Evolutionary conservation across 176 grass and related monocot species (phyloP).

Genomic region (Eremochloa ophiuroides): DNA sequence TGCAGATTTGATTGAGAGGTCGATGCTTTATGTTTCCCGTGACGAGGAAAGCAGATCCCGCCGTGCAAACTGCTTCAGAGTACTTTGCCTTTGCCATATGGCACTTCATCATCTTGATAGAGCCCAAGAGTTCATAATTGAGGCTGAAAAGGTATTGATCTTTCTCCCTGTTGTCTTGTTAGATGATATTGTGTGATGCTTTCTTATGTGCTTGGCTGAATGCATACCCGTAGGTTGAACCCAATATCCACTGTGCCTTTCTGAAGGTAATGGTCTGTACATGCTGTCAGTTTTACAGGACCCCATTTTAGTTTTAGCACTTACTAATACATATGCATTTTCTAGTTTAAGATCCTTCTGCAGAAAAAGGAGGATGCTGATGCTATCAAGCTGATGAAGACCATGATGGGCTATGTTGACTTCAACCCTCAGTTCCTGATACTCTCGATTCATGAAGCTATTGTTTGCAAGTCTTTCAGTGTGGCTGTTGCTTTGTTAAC

Average conservation of each 20-base stretch:
- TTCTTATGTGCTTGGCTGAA: conserved; percentile 24
- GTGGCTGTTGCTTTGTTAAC: conserved; percentile 66
- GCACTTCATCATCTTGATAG: conserved; percentile 61
- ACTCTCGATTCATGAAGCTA: conserved; percentile 75
- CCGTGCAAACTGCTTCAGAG: conserved; percentile 75
- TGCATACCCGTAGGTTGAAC: conserved; percentile 66
- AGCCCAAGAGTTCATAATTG: conserved; percentile 79
- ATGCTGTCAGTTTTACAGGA: conserved; percentile 5
- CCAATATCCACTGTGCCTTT: conserved; percentile 71
- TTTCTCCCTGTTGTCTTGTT: conserved; percentile 6
- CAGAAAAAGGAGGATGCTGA: conserved; percentile 66
- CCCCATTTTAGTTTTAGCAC: conserved; percentile 5
- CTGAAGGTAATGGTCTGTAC: conserved; percentile 57
- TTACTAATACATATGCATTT: conserved; percentile 43
- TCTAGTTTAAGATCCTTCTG: conserved; percentile 83
- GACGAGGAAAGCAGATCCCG: conserved; percentile 72
- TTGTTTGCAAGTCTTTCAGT: conserved; percentile 49
- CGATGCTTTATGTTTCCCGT: conserved; percentile 78
- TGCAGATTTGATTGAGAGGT: conserved; percentile 82
- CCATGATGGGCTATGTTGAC: conserved; percentile 69
- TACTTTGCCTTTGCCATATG: conserved; percentile 75
- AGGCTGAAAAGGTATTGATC: conserved; percentile 63
- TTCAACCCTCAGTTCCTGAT: conserved; percentile 75
- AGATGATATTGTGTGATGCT: conserved; percentile 17
- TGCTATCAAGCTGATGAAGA: conserved; percentile 69